Evolutionary conservation across 2,329 filamentous ascomycete species (phyloP).

Genomic region (Gaeumannomyces sp.): DNA sequence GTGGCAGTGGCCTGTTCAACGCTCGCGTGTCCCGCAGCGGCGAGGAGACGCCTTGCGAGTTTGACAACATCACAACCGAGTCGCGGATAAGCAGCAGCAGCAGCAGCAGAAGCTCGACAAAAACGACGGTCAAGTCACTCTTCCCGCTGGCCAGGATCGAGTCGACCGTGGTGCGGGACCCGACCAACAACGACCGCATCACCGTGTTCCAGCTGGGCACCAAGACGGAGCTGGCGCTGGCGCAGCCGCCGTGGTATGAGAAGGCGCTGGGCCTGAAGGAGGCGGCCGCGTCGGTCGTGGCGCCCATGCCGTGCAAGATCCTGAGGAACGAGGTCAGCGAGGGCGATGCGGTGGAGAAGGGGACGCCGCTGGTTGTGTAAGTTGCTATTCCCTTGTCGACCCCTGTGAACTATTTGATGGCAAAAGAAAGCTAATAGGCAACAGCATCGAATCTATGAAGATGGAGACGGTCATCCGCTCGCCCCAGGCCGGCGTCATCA

Average conservation of each 20-base stretch:
- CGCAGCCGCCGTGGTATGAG: slow-evolving; percentile 71
- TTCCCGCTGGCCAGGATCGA: slow-evolving; percentile 76
- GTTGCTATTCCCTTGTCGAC: slow-evolving; percentile 22
- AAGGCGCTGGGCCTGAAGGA: slow-evolving; percentile 83
- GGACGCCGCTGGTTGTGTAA: slow-evolving; percentile 78
- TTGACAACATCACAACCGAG: slow-evolving; percentile 35
- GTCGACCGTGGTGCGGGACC: slow-evolving; percentile 65
- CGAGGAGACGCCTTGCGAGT: slow-evolving; percentile 32
- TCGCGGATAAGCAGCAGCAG: slow-evolving; percentile 7
- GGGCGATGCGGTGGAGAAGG: slow-evolving; percentile 77
- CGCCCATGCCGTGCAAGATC: slow-evolving; percentile 97
- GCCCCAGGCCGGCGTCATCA: slow-evolving; percentile 64
- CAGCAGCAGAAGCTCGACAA: slow-evolving; percentile 15
- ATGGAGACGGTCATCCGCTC: slow-evolving; percentile 82
- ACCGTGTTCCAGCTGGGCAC: slow-evolving; percentile 69
- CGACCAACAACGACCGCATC: slow-evolving; percentile 43
- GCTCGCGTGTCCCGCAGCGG: slow-evolving; percentile 38
- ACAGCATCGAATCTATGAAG: slow-evolving; percentile 78
- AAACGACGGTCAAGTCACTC: slow-evolving; percentile 57
- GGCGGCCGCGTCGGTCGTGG: slow-evolving; percentile 71
- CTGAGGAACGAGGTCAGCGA: slow-evolving; percentile 81
- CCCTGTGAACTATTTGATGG: slow-evolving; percentile 19
- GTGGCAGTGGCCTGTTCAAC: slow-evolving; percentile 39
- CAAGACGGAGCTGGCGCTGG: slow-evolving; percentile 52
- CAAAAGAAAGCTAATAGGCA: slow-evolving; percentile 20